Base-by-base conservation (phyloP, 73 alveolate species). In the Paramecium pentaurelia region DNA sequence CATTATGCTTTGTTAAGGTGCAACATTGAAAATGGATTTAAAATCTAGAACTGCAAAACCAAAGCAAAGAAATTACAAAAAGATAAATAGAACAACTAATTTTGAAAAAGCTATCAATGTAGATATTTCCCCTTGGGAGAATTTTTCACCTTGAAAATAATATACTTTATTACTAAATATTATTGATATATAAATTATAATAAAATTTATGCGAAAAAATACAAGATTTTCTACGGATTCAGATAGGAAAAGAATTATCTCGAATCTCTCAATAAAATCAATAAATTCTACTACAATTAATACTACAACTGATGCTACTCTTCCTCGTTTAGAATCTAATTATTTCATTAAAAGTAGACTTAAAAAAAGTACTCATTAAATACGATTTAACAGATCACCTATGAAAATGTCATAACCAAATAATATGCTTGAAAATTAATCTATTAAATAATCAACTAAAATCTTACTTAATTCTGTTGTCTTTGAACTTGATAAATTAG, bases 51-150 rank as follows among this genome's bases (percentile, higher is more conserved):
- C 70, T 75, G 88, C 84, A 14, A 64, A 64, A 64, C 84, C 84
- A 11, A 64, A 34, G 16, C 30, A 64, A 8, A 28, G 84, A 9
- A 64, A 28, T 27, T 64, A 32, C 32, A 64, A 64, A 64, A 25
- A 34, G 30, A 64, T 64, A 8, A 64, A 64, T 12, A 64, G 47
- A 64, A 64, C 45, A 11, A 64, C 10, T 64, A 6, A 64, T 32
- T 27, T 22, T 64, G 45, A 64, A 34, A 54, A 14, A 54, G 14
- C 3, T 3, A 54, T 54, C 22, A 54, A 54, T 54, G 42, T 64
- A 64, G 84, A 64, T n/a, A 64, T 64, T 27, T 32, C 84, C 2
- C 84, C 84, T 4, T 64, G 84, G 84, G 84, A 64, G 16, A 64
- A 64, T 34, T 32, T 34, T 64, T 64, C 84, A 64, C 84, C 84